Percentiles rank a stretch among this genome's conserved stretches.
These are phyloP conservation scores for Plectosphaerella plurivora DNA, from an alignment of 2,329 filamentous ascomycete genomes.

Conservation along the genomic window DNA sequence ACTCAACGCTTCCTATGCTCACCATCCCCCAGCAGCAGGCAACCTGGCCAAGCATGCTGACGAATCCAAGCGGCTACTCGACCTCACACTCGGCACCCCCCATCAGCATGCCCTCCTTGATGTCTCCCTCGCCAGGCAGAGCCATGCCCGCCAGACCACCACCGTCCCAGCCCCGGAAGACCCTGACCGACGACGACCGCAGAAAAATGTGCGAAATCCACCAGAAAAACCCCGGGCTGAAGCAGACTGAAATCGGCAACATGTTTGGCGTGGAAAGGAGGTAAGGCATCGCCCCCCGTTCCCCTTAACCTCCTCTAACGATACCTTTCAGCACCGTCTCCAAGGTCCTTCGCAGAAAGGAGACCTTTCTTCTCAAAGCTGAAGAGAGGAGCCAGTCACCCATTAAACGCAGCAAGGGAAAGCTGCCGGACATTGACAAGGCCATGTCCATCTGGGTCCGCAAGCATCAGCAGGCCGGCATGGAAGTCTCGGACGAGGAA, in stretches of 20 bases:
- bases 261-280: conserved; percentile 97
- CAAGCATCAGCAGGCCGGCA: conserved; percentile 73
- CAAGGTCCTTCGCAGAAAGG: conserved; percentile 90
- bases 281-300: conserved; percentile 47
- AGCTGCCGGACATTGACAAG: conserved; percentile 85
- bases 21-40: conserved; percentile 60
- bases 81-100: conserved; percentile 52
- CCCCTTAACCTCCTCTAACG: conserved; percentile 17
- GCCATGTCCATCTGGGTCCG: conserved; percentile 83
- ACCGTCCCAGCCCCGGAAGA: conserved; percentile 69
- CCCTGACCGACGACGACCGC: conserved; percentile 85
- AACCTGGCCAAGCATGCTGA: conserved; percentile 79
- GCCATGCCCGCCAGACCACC: conserved; percentile 42
- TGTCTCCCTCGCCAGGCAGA: conserved; percentile 43
- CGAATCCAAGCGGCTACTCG: conserved; percentile 63
- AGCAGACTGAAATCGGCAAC: conserved; percentile 94
- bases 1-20: conserved; percentile 60
- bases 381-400: conserved; percentile 77
- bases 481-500: conserved; percentile 70
- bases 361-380: conserved; percentile 76
- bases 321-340: conserved; percentile 77
- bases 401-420: conserved; percentile 77
- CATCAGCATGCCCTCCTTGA: conserved; percentile 52
- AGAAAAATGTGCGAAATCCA: conserved; percentile 92
- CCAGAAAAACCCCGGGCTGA: conserved; percentile 82